Evolutionary conservation across 345 rosid genomes (phyloP).

Genomic region (Gossypium raimondii): DNA sequence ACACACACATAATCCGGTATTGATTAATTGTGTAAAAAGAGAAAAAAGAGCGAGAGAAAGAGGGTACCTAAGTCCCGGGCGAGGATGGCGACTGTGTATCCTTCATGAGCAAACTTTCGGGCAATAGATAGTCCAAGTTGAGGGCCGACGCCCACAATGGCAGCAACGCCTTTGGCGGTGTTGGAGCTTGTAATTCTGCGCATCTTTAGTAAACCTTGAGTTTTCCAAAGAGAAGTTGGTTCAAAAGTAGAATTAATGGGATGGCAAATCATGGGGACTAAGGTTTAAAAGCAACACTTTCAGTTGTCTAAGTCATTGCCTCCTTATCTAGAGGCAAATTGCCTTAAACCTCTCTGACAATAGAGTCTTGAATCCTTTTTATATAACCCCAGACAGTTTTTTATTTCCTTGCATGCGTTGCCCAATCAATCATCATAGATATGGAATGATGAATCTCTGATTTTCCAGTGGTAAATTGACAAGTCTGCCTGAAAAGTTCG

Average conservation of each 20-base stretch:
- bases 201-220: constrained; percentile 32
- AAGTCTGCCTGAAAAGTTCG: neutral
- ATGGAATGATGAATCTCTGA: neutral
- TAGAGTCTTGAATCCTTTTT: too few species aligned
- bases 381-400: neutral
- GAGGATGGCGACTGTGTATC: constrained; percentile 93
- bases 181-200: constrained; percentile 61
- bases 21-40: too few species aligned
- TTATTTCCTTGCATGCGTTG: neutral
- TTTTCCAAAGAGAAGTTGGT: constrained; percentile 1
- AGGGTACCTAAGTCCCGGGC: constrained; percentile 80
- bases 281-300: too few species aligned
- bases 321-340: neutral
- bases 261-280: too few species aligned
- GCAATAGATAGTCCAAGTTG: constrained; percentile 88
- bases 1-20: too few species aligned
- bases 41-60: neutral
- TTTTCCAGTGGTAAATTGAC: neutral
- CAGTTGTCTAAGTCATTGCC: too few species aligned
- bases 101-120: constrained; percentile 89
- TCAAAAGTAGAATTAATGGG: neutral
- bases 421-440: neutral
- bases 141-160: constrained; percentile 95
- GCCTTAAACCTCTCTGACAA: neutral
- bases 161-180: constrained; percentile 68